Evolutionary conservation across 2,329 filamentous ascomycete genomes (phyloP).

Genomic region (Arthrobotrys sphaeroides): DNA sequence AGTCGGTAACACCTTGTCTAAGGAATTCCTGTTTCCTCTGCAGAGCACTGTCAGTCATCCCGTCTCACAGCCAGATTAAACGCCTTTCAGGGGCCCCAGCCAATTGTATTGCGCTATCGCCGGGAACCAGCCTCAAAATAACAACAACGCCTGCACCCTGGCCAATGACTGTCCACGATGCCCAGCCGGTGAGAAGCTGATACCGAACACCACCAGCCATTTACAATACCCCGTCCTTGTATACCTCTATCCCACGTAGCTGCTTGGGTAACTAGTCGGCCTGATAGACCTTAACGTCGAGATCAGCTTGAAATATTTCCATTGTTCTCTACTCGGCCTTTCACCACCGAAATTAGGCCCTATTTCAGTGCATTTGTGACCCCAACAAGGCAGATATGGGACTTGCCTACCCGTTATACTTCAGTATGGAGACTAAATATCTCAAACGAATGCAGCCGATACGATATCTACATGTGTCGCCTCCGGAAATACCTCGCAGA

Average conservation of each 20-base stretch:
- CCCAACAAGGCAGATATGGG: too few species aligned
- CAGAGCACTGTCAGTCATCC: slow-evolving; percentile 15
- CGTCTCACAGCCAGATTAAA: slow-evolving; percentile 44
- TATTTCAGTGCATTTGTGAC: too few species aligned
- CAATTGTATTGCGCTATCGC: slow-evolving; percentile 29
- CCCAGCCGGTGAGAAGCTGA: background rate
- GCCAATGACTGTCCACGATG: slow-evolving; percentile 9
- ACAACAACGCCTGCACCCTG: slow-evolving; percentile 39
- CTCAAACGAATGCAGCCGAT: too few species aligned
- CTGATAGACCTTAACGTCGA: background rate
- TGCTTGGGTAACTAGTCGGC: too few species aligned
- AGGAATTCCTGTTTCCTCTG: background rate
- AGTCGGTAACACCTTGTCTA: too few species aligned
- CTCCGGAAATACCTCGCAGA: too few species aligned
- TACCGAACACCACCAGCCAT: slow-evolving; percentile 7
- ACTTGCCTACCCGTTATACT: too few species aligned
- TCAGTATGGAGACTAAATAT: too few species aligned
- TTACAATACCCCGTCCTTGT: background rate
- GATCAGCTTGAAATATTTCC: too few species aligned
- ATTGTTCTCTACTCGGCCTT: too few species aligned
- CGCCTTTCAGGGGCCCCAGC: slow-evolving; percentile 46
- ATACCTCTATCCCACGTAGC: background rate
- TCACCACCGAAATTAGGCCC: too few species aligned
- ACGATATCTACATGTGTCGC: too few species aligned
- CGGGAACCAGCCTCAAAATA: slow-evolving; percentile 34